Evolutionary conservation across 768 basidiomycete species (phyloP), one percentile per base, ranked within the genome.

Genomic region (Russula earlei): DNA sequence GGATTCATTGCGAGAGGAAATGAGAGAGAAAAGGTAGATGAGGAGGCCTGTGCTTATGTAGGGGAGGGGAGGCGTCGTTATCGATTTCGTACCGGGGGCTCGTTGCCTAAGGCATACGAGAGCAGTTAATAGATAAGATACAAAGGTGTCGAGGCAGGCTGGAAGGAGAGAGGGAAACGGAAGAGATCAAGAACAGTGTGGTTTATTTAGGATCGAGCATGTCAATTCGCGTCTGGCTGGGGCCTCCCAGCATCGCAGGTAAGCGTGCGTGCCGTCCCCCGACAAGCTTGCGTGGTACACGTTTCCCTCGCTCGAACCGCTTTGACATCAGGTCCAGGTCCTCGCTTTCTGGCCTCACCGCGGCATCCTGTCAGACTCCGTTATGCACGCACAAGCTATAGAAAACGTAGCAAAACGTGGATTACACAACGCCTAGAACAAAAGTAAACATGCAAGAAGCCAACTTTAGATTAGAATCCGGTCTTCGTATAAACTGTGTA

Each of bases 51-150:
- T 31, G 29, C 29, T 80, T 75, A 70, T 70, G 75, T 51, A 74
- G 66, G 64, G 78, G 78, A 63, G 74, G 71, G 43, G 72, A 64
- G 60, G 75, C 74, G 52, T 76, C 73, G 74, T 77, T 77, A 79
- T 82, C 78, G 76, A 76, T 74, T 67, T 62, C 66, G 63, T 59
- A 58, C 53, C 63, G 64, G 57, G 68, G 68, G 70, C 71, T 69
- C 75, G 76, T 77, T 70, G 60, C 61, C 59, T 62, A 66, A 68
- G 65, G 33, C 45, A 49, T 37, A 51, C 29, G 42, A 56, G 55
- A 40, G 47, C 7, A 44, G 27, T 25, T 58, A 49, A 54, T 49
- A 44, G 40, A 49, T 49, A 54, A 43, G 52, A 49, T 49, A 51
- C 15, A 44, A 36, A 11, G 42, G 43, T 42, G 22, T n/a, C 24